Percentiles rank a stretch among this genome's conserved stretches.
phyloP scores from a whole-genome alignment of 164 flowering plant genomes.

The Umbellularia californica region DNA sequence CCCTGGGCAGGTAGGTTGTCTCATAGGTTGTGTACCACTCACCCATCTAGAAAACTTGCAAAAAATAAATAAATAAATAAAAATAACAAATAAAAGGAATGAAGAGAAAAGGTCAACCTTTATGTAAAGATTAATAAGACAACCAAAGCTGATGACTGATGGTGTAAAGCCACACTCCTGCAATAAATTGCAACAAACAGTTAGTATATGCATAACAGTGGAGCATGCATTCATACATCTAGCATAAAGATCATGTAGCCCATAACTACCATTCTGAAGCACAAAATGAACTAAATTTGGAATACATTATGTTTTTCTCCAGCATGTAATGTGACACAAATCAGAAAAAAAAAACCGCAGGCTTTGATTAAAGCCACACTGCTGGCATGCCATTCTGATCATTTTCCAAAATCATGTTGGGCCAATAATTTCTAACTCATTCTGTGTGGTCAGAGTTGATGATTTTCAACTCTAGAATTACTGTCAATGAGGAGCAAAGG shows the following conservation, averaged over 20 bases:
- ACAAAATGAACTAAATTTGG: neutral
- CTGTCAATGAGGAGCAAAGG: too few species aligned
- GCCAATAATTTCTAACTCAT: too few species aligned
- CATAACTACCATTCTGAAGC: neutral
- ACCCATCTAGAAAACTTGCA: too few species aligned
- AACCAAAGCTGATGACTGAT: constrained; percentile 83
- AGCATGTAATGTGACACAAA: neutral
- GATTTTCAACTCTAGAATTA: too few species aligned
- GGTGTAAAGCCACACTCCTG: constrained; percentile 96
- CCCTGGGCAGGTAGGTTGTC: too few species aligned
- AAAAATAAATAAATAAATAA: neutral
- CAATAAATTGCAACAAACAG: constrained; percentile 1
- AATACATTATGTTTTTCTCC: constrained; percentile 1
- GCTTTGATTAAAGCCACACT: neutral
- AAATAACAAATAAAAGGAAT: neutral
- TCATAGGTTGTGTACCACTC: too few species aligned
- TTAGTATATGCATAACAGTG: constrained; percentile 1
- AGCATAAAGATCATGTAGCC: neutral
- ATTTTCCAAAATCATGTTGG: too few species aligned
- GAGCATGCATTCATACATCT: neutral
- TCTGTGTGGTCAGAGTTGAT: too few species aligned
- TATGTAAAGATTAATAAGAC: constrained; percentile 78
- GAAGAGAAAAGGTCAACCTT: constrained; percentile 43
- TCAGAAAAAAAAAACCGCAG: neutral
- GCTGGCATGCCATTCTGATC: too few species aligned